phyloP scores from a whole-genome alignment of 495 filamentous ascomycete genomes.

The Penicillium pulvis region DNA sequence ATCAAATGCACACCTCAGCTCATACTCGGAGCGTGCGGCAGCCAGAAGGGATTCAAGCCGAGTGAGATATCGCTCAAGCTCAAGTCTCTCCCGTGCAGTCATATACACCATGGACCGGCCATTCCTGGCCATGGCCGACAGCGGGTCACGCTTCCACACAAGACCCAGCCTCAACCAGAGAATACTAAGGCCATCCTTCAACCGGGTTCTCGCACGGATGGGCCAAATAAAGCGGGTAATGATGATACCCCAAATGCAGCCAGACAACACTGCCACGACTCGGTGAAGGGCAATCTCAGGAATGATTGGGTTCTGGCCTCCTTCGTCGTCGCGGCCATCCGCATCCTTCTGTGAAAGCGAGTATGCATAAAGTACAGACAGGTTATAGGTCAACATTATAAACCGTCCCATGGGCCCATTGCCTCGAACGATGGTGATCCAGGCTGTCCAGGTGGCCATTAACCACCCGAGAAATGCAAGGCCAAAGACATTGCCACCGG shows the following conservation, averaged over 20 bases:
- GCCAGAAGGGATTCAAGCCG: constrained; percentile 70
- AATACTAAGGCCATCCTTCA: constrained; percentile 82
- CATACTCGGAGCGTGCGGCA: constrained; percentile 79
- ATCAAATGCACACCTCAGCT: constrained; percentile 83
- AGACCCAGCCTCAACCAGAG: constrained; percentile 94
- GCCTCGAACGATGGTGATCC: constrained; percentile 79
- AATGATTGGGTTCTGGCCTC: constrained; percentile 81
- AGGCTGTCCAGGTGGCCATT: constrained; percentile 80
- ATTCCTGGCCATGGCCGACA: constrained; percentile 65
- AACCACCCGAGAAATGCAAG: constrained; percentile 79
- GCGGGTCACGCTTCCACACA: constrained; percentile 94
- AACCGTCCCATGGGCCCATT: constrained; percentile 92
- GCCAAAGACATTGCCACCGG: constrained; percentile 67
- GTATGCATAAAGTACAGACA: constrained; percentile 95
- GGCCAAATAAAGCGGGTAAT: constrained; percentile 92
- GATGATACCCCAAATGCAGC: constrained; percentile 90
- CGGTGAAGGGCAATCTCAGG: constrained; percentile 88
- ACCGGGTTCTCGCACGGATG: constrained; percentile 80
- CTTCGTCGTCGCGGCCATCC: constrained; percentile 73
- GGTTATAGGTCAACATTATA: constrained; percentile 91
- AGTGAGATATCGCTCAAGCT: constrained; percentile 61
- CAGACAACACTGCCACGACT: constrained; percentile 81
- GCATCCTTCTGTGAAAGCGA: constrained; percentile 76
- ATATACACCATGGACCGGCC: constrained; percentile 65
- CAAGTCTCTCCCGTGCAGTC: constrained; percentile 77